Evolutionary conservation across 352 stramenopile genomes (phyloP), one percentile per base, ranked within the genome.

Genomic region (Lagenidium giganteum): DNA sequence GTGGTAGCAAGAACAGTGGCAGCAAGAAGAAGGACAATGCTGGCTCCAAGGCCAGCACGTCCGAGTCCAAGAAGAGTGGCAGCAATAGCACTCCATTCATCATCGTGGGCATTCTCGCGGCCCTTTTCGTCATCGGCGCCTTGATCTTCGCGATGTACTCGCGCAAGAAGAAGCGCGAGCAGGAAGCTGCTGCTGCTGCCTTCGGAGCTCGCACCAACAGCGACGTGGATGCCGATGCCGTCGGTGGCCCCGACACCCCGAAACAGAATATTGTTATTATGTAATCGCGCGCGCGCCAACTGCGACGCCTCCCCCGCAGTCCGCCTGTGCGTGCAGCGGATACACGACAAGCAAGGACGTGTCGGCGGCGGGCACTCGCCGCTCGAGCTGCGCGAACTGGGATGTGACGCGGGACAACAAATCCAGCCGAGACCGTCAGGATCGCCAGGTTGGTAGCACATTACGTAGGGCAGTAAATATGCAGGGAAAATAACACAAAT

Each of bases 241-340:
- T 35, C 8, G 62, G 54, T 31, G 63, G 69, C 17, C 63, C 67
- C 5, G 60, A 78, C 20, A 91, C 78, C 13, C 78, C 78, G 27
- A 91, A 88, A 64, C 54, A 66, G 33, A 81, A 70, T 37, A 91
- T 91, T 37, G 75, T 88, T 29, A 83, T 68, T 26, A 86, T 91
- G 78, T 91, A 86, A n/a, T n/a, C n/a, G n/a, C n/a, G n/a, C n/a
- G n/a, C n/a, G n/a, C n/a, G n/a, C n/a, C n/a, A n/a, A n/a, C n/a
- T n/a, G n/a, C n/a, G n/a, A n/a, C n/a, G n/a, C n/a, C n/a, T n/a
- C n/a, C n/a, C n/a, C n/a, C n/a, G n/a, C n/a, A n/a, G n/a, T n/a
- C n/a, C n/a, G n/a, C n/a, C n/a, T n/a, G n/a, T n/a, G n/a, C n/a
- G n/a, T n/a, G n/a, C n/a, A n/a, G n/a, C n/a, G n/a, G n/a, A n/a